Percentiles rank a stretch among this genome's conserved stretches.
These are phyloP conservation scores for Irineochytrium annulatum DNA, from an alignment of 192 early-diverging fungal species.

Conservation along the genomic window DNA sequence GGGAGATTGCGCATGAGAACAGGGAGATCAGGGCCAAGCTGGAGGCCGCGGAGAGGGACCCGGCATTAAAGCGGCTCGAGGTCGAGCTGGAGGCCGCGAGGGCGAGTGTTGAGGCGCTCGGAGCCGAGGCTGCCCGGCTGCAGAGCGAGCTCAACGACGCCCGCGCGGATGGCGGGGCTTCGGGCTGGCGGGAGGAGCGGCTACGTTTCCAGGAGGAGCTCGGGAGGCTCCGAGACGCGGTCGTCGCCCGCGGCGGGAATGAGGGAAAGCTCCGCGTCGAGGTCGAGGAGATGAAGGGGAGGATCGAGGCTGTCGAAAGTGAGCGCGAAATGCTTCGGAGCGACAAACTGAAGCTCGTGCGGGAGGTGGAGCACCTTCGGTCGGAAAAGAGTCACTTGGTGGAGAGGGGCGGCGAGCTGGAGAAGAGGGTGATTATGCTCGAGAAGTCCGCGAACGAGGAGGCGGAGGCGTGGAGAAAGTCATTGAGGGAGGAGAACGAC, in stretches of 20 bases:
- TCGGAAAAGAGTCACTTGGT: background rate
- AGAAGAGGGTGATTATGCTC: background rate
- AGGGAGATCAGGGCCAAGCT: background rate
- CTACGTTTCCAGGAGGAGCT: background rate
- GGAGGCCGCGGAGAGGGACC: background rate
- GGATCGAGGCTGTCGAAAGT: background rate
- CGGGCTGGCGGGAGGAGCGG: background rate
- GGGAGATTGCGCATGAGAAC: background rate
- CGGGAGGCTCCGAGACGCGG: background rate
- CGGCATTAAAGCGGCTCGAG: background rate
- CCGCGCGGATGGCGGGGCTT: background rate
- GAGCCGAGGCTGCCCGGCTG: background rate
- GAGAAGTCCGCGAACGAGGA: background rate
- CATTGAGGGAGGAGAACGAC: background rate
- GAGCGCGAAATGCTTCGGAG: background rate
- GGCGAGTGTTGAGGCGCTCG: background rate
- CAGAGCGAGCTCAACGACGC: background rate
- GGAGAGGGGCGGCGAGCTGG: background rate
- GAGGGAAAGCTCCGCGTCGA: background rate
- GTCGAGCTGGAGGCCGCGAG: background rate
- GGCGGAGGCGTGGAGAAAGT: background rate
- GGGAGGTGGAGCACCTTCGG: background rate
- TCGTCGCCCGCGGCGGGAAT: background rate
- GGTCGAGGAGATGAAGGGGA: background rate
- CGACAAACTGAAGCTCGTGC: background rate